These are phyloP conservation scores for Trichoderma atroviride DNA, from an alignment of 2,329 filamentous ascomycete species.

Conservation along the genomic window DNA sequence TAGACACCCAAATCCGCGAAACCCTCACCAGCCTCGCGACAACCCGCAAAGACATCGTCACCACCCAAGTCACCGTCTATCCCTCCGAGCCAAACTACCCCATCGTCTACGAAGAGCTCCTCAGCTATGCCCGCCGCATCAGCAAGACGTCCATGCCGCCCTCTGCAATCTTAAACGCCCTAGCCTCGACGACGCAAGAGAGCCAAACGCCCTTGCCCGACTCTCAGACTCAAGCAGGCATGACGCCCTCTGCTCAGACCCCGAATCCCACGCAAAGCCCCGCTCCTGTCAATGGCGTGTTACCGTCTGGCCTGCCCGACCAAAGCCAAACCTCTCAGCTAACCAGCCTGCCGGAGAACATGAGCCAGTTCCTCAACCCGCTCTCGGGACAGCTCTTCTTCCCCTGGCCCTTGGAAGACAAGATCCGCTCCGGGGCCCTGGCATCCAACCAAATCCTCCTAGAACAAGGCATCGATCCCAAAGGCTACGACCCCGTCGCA, in stretches of 20 bases:
- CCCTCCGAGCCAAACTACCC: constrained; percentile 54
- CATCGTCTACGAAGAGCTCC: constrained; percentile 72
- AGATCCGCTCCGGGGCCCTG: constrained; percentile 69
- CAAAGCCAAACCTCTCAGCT: constrained; percentile 39
- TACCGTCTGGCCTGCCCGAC: constrained; percentile 27
- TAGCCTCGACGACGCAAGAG: constrained; percentile 37
- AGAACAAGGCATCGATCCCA: constrained; percentile 64
- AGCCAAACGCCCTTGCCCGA: constrained; percentile 39
- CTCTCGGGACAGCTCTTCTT: constrained; percentile 63
- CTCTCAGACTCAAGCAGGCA: constrained; percentile 35
- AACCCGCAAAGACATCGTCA: constrained; percentile 72
- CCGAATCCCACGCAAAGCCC: constrained; percentile 42
- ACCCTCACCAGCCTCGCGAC: constrained; percentile 70
- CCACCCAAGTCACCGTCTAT: constrained; percentile 61
- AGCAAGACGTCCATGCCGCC: constrained; percentile 78
- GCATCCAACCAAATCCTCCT: constrained; percentile 64
- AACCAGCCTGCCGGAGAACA: constrained; percentile 52
- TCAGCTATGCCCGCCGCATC: constrained; percentile 77
- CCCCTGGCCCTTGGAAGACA: constrained; percentile 75
- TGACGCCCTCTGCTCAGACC: constrained; percentile 40
- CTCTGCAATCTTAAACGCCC: constrained; percentile 51
- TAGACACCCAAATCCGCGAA: constrained; percentile 73
- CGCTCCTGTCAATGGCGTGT: constrained; percentile 39
- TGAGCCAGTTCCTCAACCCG: constrained; percentile 58
- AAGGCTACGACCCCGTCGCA: constrained; percentile 59